Percentiles rank a stretch among this genome's conserved stretches.
Conservation (phyloP, 2,329 filamentous ascomycete genomes). For the Fonsecaea erecta region DNA sequence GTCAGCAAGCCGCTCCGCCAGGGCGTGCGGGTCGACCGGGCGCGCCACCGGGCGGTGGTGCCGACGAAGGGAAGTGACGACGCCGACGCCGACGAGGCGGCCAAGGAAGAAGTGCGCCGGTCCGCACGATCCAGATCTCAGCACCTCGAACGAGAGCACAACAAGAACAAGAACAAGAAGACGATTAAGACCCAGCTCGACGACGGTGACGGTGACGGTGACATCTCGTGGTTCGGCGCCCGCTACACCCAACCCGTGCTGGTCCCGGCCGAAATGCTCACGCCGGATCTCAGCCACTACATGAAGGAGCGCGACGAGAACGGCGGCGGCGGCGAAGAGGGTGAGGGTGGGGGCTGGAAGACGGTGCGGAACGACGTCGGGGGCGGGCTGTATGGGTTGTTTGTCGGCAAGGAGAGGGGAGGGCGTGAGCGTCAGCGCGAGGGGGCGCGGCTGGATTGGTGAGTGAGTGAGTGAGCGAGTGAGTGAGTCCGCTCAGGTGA, state of each 20-base stretch:
- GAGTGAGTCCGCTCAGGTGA: too few species aligned
- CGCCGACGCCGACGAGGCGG: not conserved
- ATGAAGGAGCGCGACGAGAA: conserved; percentile 27
- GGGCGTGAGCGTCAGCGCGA: not conserved
- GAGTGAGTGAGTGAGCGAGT: too few species aligned
- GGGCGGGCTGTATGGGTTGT: conserved; percentile 27
- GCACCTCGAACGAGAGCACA: not conserved
- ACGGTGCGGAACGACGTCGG: conserved; percentile 25
- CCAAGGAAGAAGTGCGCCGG: conserved; percentile 23
- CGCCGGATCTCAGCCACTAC: conserved; percentile 29
- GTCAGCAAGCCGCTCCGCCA: conserved; percentile 17
- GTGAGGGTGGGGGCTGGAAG: conserved; percentile 26
- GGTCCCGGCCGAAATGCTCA: conserved; percentile 21
- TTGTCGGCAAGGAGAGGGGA: conserved; percentile 23
- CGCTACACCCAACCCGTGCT: conserved; percentile 18
- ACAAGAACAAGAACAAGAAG: not conserved
- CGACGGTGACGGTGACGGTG: conserved; percentile 5
- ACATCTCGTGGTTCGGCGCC: conserved; percentile 23
- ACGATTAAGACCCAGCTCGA: too few species aligned
- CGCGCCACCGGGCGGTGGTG: not conserved
- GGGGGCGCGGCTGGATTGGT: conserved; percentile 17
- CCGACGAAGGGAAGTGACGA: not conserved
- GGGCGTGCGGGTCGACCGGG: conserved; percentile 28
- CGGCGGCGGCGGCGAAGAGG: conserved; percentile 11
- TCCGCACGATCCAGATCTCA: not conserved